Base-by-base conservation (phyloP, 2,329 filamentous ascomycete species). In the Cladophialophora carrionii region DNA sequence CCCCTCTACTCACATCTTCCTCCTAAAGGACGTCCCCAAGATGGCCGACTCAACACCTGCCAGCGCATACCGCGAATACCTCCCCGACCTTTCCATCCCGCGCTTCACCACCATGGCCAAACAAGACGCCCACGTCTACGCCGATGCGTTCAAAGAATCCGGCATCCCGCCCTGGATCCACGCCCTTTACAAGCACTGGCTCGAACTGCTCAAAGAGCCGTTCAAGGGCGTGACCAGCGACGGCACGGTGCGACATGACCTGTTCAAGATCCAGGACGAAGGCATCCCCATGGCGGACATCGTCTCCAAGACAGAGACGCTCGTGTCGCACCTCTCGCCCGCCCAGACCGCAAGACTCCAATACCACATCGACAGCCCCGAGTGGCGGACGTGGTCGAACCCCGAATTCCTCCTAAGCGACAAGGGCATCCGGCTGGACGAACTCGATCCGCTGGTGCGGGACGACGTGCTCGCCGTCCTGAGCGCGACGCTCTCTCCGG, bases 361-460 rank as follows among this genome's bases (percentile, higher is more conserved):
- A 37, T 85, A 88, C 71, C 86, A 89, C 72, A 82, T 92, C 68
- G 87, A 90, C 77, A 87, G 87, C 0, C 85, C 85, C 1, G 86
- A 90, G 72, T 92, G 89, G 88, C 85, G 89, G 55, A 86, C 88
- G 10, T 87, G 84, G 84, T 85, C 82, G 6, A 92, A 92, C 73
- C 90, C 90, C 0, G 90, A 92, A 73, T 90, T 92, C 69, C 79
- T 91, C 0, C 78, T 92, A 14, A 84, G 84, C 61, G 78, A 87
- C 74, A 89, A 90, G 74, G 90, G 90, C 4, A 75, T 92, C 1
- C 85, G 90, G 0, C 83, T 92, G 0, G 90, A 92, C 70, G 87
- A 90, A 71, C 65, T 87, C 29, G 78, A 73, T 1, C 64, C 77
- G 0, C 57, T 78, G 0, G 74, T 83, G 22, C 81, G 83, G 2